Evolutionary conservation across 345 rosid genomes (phyloP), one percentile per base, ranked within the genome.

Genomic region (Populus tremula): DNA sequence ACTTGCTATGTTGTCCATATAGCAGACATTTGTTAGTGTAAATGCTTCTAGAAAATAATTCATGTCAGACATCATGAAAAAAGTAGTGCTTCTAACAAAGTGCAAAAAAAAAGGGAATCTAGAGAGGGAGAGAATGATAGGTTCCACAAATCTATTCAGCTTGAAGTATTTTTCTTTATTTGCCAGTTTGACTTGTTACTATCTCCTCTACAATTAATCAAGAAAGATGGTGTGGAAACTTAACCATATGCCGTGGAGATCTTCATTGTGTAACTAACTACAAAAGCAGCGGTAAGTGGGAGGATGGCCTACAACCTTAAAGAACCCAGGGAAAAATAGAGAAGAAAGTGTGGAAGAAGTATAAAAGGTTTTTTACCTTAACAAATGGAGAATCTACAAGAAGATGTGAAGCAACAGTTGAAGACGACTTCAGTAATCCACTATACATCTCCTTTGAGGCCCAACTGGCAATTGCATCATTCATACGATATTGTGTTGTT

Each of bases 391-490:
- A 87, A 85, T 93, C 91, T 47, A 91, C 87, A 81, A 93, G 99
- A 81, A 93, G 91, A 89, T 95, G 98, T 67, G 90, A 85, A 67
- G 98, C 87, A 27, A 88, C 98, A 76, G 84, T 81, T 5, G 91
- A 53, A 78, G 98, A 88, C 50, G 99, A 93, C 84, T 89, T 85
- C 78, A 95, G 71, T 78, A 83, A 85, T 79, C 98, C 98, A 71
- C 87, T 89, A 83, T 93, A 95, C 99, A 95, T 93, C 86, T 95
- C 99, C 87, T 93, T 95, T 47, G 99, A 92, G 83, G 98, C 97
- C 99, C 99, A 95, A 77, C 98, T 87, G 36, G 99, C 90, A 47
- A 95, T 95, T 38, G 94, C 92, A 86, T 95, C 92, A 49, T 95
- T 92, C 99, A 95, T 95, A 76, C 99, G 92, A 76, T 95, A 93